Evolutionary conservation across 352 stramenopile species (phyloP).

Genomic region (Plasmopara halstedii): DNA sequence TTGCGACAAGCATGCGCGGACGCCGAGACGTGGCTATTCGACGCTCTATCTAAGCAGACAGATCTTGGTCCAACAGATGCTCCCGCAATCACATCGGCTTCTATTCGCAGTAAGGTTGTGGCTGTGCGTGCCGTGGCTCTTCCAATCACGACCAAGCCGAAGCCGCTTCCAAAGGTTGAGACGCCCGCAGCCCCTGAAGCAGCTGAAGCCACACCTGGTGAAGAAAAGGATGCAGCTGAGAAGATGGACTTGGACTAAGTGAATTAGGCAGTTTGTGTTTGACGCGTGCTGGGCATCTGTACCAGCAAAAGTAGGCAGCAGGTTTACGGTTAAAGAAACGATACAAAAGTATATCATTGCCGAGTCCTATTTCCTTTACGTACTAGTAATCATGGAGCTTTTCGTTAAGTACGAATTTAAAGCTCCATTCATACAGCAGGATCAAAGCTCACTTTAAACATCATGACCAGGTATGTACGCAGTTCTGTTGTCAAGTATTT

Average conservation of each 20-base stretch:
- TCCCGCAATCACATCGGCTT: constrained; percentile 86
- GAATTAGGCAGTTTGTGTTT: constrained; percentile 20
- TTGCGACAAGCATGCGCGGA: constrained; percentile 87
- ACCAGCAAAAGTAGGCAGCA: constrained; percentile 14
- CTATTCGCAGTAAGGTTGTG: constrained; percentile 87
- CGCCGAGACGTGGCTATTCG: constrained; percentile 93
- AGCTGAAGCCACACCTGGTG: constrained; percentile 17
- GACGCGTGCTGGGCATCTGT: constrained; percentile 18
- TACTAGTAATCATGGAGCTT: background rate
- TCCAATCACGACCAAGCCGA: constrained; percentile 96
- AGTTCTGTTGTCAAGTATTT: background rate
- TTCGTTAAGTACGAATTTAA: constrained; percentile 13
- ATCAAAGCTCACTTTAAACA: no score
- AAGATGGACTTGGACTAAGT: constrained; percentile 87
- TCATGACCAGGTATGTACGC: background rate
- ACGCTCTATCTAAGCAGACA: constrained; percentile 93
- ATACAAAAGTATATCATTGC: constrained; percentile 17
- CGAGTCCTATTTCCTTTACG: background rate
- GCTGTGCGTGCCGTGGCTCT: constrained; percentile 86
- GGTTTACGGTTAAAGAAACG: constrained; percentile 8
- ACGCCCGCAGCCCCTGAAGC: constrained; percentile 36
- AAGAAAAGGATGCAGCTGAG: constrained; percentile 41
- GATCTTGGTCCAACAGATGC: constrained; percentile 76
- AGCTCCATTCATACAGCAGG: constrained; percentile 16
- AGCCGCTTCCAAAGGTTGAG: constrained; percentile 81